Conservation (phyloP, 768 basidiomycete genomes). For the Auricularia heimuer region DNA sequence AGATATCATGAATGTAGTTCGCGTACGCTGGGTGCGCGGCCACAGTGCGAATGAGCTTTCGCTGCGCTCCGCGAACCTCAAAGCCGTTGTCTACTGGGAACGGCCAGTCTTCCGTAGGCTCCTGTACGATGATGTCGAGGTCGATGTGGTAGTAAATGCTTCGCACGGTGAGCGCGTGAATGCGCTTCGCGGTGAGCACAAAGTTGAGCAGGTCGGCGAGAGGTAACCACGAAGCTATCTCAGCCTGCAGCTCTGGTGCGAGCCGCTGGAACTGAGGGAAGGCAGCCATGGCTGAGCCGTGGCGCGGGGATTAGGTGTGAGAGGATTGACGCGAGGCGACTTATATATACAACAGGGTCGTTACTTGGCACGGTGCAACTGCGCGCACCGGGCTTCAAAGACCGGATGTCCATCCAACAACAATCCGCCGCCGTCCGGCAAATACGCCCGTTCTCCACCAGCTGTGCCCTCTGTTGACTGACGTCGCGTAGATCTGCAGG, state of each 20-base stretch:
- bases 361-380: background rate
- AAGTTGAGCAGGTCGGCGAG: background rate
- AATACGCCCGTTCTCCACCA: background rate
- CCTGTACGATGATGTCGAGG: background rate
- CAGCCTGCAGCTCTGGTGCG: constrained; percentile 1
- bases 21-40: background rate
- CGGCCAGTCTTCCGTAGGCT: background rate
- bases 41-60: background rate
- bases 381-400: background rate
- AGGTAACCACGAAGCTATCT: background rate
- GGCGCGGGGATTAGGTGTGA: background rate
- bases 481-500: too few relatives aligned
- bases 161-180: background rate
- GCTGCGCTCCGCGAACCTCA: background rate
- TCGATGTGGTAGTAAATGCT: background rate
- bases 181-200: background rate
- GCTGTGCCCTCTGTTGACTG: background rate
- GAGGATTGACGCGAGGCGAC: background rate
- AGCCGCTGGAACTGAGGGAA: constrained; percentile 1
- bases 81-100: background rate
- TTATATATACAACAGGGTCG: background rate
- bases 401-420: background rate
- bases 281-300: background rate
- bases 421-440: background rate
- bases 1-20: background rate